Evolutionary conservation across 768 basidiomycete genomes (phyloP), one percentile per base, ranked within the genome.

Genomic region (Hydnomerulius pinastri): DNA sequence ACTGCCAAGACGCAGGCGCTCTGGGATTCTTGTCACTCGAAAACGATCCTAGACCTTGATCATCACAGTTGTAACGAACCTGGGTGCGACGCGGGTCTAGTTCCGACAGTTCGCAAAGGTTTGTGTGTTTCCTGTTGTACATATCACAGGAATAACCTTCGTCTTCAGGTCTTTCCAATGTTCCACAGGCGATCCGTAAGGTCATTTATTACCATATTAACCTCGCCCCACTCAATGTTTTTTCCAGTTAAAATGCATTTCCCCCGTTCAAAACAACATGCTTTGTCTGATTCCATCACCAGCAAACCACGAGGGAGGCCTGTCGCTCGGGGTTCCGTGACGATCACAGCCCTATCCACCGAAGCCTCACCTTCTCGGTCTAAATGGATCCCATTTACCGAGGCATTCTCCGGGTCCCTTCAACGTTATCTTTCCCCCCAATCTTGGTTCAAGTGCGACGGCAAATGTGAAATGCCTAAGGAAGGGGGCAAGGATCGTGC

Each of bases 1-100:
- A 55, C 24, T 18, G 39, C 28, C 9, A 10, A 4, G 15, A 3
- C 18, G 10, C 46, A 67, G 65, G 65, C 65, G 30, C 32, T 68
- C 12, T 64, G 55, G 51, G 66, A 67, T 36, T 59, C 67, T 3
- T 67, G 65, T 21, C 66, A 67, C 20, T 68, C 66, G 5, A 50
- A 58, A 6, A 66, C 65, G 1, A 64, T 67, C 11, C 54, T 67
- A 67, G 65, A 67, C 36, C 60, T 67, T 23, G 64, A 64, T 7
- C 64, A 67, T 21, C 36, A 56, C n/a, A 33, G 6, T 1, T 66
- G 64, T 39, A 66, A 66, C 6, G 61, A 67, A 43, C 58, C 60
- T 8, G 20, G 11, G 25, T 7, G 21, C 25, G 45, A 27, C 38
- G 23, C 13, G 45, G 45, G 20, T 44, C 29, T 8, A 20, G 30